phyloP scores from a whole-genome alignment of 768 basidiomycete species.

The Gymnopilus dilepis region DNA sequence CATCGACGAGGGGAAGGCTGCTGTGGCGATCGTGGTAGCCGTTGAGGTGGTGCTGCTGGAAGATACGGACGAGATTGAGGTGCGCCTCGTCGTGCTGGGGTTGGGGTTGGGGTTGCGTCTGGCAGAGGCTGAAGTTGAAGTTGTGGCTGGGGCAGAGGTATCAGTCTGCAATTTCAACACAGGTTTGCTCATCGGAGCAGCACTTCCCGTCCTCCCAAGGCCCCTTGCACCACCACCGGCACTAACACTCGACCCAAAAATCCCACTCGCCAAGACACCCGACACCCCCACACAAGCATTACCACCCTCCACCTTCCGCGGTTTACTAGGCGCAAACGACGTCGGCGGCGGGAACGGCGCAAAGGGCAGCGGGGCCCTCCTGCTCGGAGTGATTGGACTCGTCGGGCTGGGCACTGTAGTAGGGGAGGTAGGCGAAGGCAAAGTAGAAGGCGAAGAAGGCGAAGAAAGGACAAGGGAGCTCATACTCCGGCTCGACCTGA shows the following conservation, averaged over 20 bases:
- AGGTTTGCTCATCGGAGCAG: neutral
- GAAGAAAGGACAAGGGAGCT: neutral
- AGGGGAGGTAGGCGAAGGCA: no score
- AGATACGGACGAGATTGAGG: conserved; percentile 7
- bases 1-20: conserved; percentile 9
- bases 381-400: neutral
- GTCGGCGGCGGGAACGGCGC: neutral
- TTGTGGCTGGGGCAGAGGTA: neutral
- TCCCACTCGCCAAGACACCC: neutral
- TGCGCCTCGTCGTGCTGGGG: neutral
- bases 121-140: no score
- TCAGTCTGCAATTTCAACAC: neutral
- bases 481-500: neutral
- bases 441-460: neutral
- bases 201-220: neutral
- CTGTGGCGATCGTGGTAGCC: neutral
- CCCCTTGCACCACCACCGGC: conserved; percentile 33
- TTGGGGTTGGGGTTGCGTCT: no score
- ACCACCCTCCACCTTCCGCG: neutral
- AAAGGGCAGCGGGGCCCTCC: conserved; percentile 5
- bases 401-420: no score
- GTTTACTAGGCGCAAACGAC: neutral
- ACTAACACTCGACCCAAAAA: conserved; percentile 37
- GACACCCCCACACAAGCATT: conserved; percentile 7
- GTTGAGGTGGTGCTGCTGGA: conserved; percentile 7